A percentile compares a stretch with the other conserved stretches of the same genome.
These are phyloP conservation scores for Cornus controversa DNA, from an alignment of 148 eudicot genomes.

Conservation along the genomic window DNA sequence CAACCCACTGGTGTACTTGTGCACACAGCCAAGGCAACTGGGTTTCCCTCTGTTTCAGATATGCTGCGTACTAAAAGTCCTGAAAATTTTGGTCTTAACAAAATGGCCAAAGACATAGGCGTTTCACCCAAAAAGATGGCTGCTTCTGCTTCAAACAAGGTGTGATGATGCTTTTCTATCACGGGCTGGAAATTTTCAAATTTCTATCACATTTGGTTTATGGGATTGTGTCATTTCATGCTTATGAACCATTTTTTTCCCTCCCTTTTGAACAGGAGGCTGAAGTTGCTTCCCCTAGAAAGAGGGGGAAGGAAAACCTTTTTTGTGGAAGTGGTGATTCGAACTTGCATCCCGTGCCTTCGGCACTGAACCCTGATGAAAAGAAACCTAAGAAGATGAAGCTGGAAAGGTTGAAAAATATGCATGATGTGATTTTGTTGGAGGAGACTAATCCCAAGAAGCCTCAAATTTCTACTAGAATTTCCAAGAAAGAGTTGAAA, in stretches of 20 bases:
- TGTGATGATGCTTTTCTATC: constrained; percentile 12
- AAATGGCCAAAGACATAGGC: constrained; percentile 21
- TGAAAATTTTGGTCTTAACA: constrained; percentile 24
- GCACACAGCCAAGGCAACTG: constrained; percentile 75
- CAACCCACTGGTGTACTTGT: constrained; percentile 78
- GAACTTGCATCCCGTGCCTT: constrained; percentile 20
- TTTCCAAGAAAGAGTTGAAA: constrained; percentile 4
- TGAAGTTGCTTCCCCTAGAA: constrained; percentile 37
- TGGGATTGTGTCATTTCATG: neutral
- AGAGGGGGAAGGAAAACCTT: constrained; percentile 57
- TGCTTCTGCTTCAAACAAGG: constrained; percentile 24
- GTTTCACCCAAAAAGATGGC: constrained; percentile 26
- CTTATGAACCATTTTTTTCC: neutral
- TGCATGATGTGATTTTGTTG: constrained; percentile 12
- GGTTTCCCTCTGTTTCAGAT: constrained; percentile 87
- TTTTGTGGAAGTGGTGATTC: constrained; percentile 28
- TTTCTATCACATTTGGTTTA: neutral
- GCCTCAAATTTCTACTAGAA: neutral
- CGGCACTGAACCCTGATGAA: constrained; percentile 23
- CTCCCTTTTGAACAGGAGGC: constrained; percentile 31
- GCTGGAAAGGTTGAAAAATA: constrained; percentile 23
- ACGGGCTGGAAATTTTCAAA: neutral
- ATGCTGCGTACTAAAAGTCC: constrained; percentile 56
- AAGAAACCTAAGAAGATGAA: constrained; percentile 43
- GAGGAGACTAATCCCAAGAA: constrained; percentile 24